These are phyloP conservation scores for Aspergillus caelatus DNA, from an alignment of 2,329 filamentous ascomycete genomes.

Conservation along the genomic window DNA sequence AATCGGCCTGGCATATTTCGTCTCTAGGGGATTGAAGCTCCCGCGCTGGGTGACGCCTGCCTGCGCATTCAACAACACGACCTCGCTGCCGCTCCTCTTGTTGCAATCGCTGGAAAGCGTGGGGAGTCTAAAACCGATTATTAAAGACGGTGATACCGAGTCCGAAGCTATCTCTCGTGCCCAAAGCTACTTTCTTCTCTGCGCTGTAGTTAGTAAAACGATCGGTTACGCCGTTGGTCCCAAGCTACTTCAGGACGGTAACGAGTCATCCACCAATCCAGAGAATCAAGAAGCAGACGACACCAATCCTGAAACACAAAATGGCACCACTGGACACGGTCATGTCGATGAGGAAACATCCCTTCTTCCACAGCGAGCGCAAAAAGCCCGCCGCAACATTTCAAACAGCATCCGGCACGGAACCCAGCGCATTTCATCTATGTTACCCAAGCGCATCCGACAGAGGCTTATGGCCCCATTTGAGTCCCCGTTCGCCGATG, in stretches of 20 bases:
- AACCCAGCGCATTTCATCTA: slow-evolving; percentile 21
- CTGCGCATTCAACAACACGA: slow-evolving; percentile 62
- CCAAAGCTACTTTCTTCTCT: slow-evolving; percentile 68
- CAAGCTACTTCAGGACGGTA: slow-evolving; percentile 52
- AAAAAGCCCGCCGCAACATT: slow-evolving; percentile 18
- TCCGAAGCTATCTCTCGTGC: slow-evolving; percentile 58
- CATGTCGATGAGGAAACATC: slow-evolving; percentile 52
- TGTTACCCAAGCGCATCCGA: slow-evolving; percentile 36
- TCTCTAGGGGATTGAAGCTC: slow-evolving; percentile 51
- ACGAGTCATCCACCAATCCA: background rate
- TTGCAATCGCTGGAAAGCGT: slow-evolving; percentile 58
- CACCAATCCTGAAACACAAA: slow-evolving; percentile 20
- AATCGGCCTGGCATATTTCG: slow-evolving; percentile 48
- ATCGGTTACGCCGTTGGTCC: slow-evolving; percentile 68
- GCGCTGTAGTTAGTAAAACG: slow-evolving; percentile 64
- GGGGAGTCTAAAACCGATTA: slow-evolving; percentile 57
- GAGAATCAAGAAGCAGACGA: background rate
- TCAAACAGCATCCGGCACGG: background rate
- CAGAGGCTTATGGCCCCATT: slow-evolving; percentile 41
- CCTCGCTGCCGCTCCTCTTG: slow-evolving; percentile 55
- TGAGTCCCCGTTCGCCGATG: slow-evolving; percentile 60
- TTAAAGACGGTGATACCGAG: slow-evolving; percentile 47
- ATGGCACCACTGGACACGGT: slow-evolving; percentile 28
- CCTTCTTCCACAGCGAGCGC: slow-evolving; percentile 49
- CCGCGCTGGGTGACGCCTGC: slow-evolving; percentile 58